Percentiles rank a stretch among this genome's conserved stretches.
Evolutionary conservation across 1,284 basidiomycete species (phyloP).

Genomic region (Mycena sp.): DNA sequence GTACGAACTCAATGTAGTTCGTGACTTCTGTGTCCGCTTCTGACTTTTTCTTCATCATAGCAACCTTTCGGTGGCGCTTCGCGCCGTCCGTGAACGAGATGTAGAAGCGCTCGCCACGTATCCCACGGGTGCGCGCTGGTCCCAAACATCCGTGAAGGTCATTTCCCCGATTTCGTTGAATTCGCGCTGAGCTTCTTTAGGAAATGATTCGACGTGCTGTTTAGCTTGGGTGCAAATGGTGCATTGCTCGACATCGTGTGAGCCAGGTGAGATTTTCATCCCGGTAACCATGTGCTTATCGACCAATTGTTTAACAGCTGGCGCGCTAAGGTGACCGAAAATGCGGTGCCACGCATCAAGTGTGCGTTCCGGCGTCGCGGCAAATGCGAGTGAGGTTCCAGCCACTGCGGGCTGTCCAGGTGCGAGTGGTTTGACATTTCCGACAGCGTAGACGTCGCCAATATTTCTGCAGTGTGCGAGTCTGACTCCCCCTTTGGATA

Average conservation of each 20-base stretch:
- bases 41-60: constrained; percentile 37
- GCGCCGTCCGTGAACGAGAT: constrained; percentile 39
- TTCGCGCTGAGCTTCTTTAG: constrained; percentile 12
- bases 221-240: constrained; percentile 17
- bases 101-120: constrained; percentile 34
- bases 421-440: constrained; percentile 5
- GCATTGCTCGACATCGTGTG: constrained; percentile 4
- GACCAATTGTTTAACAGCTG: constrained; percentile 2
- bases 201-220: constrained; percentile 18
- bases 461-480: constrained; percentile 12
- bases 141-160: constrained; percentile 37
- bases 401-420: background rate
- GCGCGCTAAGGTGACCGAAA: constrained; percentile 10
- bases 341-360: constrained; percentile 10
- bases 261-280: background rate
- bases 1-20: constrained; percentile 34
- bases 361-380: constrained; percentile 4
- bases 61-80: constrained; percentile 20
- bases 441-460: constrained; percentile 7
- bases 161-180: constrained; percentile 34
- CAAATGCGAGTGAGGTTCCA: constrained; percentile 7
- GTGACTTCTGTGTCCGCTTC: constrained; percentile 31
- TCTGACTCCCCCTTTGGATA: background rate
- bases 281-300: constrained; percentile 11
- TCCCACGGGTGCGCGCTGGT: constrained; percentile 28